These are phyloP conservation scores for Capronia epimyces DNA, from an alignment of 2,329 filamentous ascomycete genomes.

Conservation along the genomic window DNA sequence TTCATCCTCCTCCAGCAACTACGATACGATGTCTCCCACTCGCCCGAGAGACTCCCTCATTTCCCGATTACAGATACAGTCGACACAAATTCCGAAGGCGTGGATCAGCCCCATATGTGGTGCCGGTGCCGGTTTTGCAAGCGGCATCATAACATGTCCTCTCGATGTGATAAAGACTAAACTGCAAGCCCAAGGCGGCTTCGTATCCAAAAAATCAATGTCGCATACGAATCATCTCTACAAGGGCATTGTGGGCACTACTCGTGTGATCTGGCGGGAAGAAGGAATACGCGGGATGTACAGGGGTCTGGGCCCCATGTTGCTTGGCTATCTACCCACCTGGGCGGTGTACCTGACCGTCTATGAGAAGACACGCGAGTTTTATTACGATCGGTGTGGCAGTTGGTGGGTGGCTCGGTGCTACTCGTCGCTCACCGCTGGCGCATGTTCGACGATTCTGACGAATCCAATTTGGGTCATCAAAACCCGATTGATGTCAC, in stretches of 20 bases:
- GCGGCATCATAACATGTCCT: slow-evolving; percentile 89
- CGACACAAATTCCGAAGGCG: slow-evolving; percentile 48
- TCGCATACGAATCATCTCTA: slow-evolving; percentile 59
- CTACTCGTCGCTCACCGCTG: slow-evolving; percentile 84
- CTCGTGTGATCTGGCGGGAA: slow-evolving; percentile 74
- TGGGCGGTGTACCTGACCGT: slow-evolving; percentile 98
- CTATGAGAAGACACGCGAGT: slow-evolving; percentile 81
- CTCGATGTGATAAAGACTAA: slow-evolving; percentile 99
- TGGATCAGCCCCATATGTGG: slow-evolving; percentile 78
- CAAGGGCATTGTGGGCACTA: slow-evolving; percentile 80
- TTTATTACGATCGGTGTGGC: slow-evolving; percentile 58
- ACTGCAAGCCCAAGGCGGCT: slow-evolving; percentile 88
- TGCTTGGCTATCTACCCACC: slow-evolving; percentile 90
- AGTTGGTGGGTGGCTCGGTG: slow-evolving; percentile 75
- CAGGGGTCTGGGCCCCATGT: slow-evolving; percentile 85
- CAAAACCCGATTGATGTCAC: slow-evolving; percentile 96
- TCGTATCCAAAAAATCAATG: slow-evolving; percentile 48
- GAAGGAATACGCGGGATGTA: slow-evolving; percentile 90
- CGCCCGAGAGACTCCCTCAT: slow-evolving; percentile 29
- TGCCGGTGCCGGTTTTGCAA: slow-evolving; percentile 83
- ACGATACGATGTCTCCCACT: slow-evolving; percentile 30
- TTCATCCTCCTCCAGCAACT: slow-evolving; percentile 20
- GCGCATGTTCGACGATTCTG: slow-evolving; percentile 83
- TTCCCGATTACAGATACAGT: slow-evolving; percentile 39
- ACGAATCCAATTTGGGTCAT: slow-evolving; percentile 99